A percentile compares a stretch with the other conserved stretches of the same genome.
Evolutionary conservation across 495 filamentous ascomycete species (phyloP).

Genomic region (Neurospora cerealis): DNA sequence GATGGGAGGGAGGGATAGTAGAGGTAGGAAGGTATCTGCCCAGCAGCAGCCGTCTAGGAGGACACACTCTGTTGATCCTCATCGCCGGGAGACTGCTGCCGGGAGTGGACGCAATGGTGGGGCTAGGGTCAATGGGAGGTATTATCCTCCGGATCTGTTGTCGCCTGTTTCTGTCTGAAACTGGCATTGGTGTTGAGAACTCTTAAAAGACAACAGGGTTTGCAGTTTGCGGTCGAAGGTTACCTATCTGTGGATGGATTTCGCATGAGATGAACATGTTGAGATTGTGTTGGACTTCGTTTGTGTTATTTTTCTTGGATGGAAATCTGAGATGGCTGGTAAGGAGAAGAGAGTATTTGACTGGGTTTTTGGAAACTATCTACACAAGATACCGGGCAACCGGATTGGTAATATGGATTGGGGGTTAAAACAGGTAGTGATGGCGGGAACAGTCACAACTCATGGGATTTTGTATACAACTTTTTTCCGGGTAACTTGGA

Average conservation of each 20-base stretch:
- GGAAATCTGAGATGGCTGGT: neutral
- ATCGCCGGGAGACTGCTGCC: neutral
- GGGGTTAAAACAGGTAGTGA: neutral
- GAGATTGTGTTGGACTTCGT: neutral
- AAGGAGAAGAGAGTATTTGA: neutral
- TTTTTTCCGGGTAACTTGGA: neutral
- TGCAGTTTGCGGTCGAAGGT: neutral
- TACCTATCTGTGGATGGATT: neutral
- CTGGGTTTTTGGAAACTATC: neutral
- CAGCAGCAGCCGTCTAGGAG: neutral
- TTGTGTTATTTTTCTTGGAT: neutral
- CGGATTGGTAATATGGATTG: neutral
- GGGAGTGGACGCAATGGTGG: neutral
- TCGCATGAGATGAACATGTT: neutral
- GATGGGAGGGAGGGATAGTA: neutral
- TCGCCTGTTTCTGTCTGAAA: slow-evolving; percentile 6
- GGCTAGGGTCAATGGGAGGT: neutral
- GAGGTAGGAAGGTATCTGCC: neutral
- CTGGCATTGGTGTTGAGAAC: neutral
- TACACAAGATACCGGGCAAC: neutral
- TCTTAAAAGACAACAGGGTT: neutral
- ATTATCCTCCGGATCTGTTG: neutral
- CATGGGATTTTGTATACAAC: neutral
- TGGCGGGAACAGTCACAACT: neutral
- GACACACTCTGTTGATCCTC: neutral